Evolutionary conservation across 1,284 basidiomycete species (phyloP), one percentile per base, ranked within the genome.

Genomic region (Marasmius oreades): DNA sequence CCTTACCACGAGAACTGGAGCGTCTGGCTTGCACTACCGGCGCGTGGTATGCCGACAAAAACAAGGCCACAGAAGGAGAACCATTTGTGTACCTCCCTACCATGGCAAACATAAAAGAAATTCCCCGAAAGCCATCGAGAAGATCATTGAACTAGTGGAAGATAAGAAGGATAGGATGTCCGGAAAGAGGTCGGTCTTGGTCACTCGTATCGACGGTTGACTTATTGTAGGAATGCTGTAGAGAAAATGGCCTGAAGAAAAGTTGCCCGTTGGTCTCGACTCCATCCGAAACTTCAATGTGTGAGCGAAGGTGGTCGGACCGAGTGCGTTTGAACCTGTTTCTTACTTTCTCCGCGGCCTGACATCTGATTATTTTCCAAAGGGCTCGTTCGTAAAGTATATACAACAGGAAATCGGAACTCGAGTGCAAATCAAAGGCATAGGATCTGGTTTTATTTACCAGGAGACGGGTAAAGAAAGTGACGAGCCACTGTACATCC

Each of bases 381-480:
- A 93, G 91, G 95, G 94, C 63, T 88, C 95, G 69, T 99, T 98
- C 69, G 96, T 99, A 62, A 99, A 99, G 76, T 95, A 95, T 69
- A 99, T 99, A 62, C 96, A 99, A 74, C 85, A 88, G 66, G 96
- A 99, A 74, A 99, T 96, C 0, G 88, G 90, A 36, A 96, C 95
- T 14, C 84, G 96, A 60, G 96, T 98, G n/a, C 96, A 99, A 72
- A 98, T 99, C 69, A 98, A 98, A 72, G 96, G 96, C 11, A 64
- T 88, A 16, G 97, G 97, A 0, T 96, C 93, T 18, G 97, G 96
- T 0, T 99, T 97, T 70, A 86, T 96, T 62, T 96, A 99, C 67
- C 87, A 88, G 64, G 96, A 98, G 62, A 97, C 95, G 0, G 93
- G 94, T 0, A 78, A 86, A 63, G 95, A 98, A 73, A 82, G 85